Conservation (phyloP, 352 stramenopile genomes). For the Phytophthora boehmeriae region DNA sequence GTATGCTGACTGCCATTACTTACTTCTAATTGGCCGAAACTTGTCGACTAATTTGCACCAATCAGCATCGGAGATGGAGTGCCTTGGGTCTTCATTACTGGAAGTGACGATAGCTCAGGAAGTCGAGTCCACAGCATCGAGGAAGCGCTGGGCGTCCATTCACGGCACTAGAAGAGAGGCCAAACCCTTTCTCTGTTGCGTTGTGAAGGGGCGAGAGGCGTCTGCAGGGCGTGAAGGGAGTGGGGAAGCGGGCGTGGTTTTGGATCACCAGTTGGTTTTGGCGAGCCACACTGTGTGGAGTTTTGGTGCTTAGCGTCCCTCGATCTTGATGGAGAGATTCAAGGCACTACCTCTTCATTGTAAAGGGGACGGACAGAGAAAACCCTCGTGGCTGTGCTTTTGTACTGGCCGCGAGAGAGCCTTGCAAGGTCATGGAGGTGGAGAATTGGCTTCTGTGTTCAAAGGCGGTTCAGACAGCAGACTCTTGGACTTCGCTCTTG, state of each 20-base stretch:
- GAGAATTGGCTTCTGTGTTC: slow-evolving; percentile 61
- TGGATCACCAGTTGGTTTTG: slow-evolving; percentile 66
- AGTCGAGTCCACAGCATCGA: slow-evolving; percentile 26
- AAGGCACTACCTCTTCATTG: slow-evolving; percentile 83
- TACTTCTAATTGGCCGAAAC: slow-evolving; percentile 40
- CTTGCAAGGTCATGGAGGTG: slow-evolving; percentile 62
- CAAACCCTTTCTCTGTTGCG: not conserved
- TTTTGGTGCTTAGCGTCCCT: slow-evolving; percentile 47
- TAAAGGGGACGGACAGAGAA: slow-evolving; percentile 73
- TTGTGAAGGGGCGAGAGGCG: slow-evolving; percentile 11
- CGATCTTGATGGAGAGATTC: slow-evolving; percentile 84
- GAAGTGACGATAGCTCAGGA: slow-evolving; percentile 61
- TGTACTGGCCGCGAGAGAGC: slow-evolving; percentile 19
- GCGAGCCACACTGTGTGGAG: slow-evolving; percentile 57
- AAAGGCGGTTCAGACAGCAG: slow-evolving; percentile 75
- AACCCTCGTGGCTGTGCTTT: slow-evolving; percentile 14
- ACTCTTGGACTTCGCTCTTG: slow-evolving; percentile 14
- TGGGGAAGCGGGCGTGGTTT: slow-evolving; percentile 5
- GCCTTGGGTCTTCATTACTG: slow-evolving; percentile 38
- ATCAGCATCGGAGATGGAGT: not conserved
- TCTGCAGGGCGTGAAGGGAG: slow-evolving; percentile 5
- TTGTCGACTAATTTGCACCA: not conserved
- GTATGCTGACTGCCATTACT: too few species aligned
- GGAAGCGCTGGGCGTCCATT: slow-evolving; percentile 14
- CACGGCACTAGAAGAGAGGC: slow-evolving; percentile 1